Base-by-base conservation (phyloP, 192 early-diverging fungal genomes). In the Coemansia aciculifera region DNA sequence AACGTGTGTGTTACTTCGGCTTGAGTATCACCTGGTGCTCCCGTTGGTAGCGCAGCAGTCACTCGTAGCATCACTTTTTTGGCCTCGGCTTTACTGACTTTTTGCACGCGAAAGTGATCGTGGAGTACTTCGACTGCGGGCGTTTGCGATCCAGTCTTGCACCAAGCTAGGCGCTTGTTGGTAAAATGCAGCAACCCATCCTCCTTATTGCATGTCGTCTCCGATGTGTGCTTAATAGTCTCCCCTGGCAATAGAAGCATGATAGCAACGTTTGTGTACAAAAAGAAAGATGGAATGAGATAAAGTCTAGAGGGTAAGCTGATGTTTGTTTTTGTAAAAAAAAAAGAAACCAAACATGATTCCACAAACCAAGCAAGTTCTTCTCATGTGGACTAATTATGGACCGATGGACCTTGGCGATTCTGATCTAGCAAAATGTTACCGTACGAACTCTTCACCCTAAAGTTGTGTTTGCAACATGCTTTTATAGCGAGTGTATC, bases 1-100 rank as follows among this genome's bases (percentile, higher is more conserved):
- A 83, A 77, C 19, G 83, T 74, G 64, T 87, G 88, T 19, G 62
- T 62, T 38, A 87, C 76, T 34, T 62, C 77, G 52, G 84, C 81
- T 63, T 42, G 67, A 3, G 51, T 66, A n/a, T 82, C 77, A 24
- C 68, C 68, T 4, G 67, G 67, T 0, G 73, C n/a, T 1, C 66
- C 73, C 27, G 83, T 61, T 32, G 52, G 52, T 5, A 43, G 32
- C 17, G 23, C 36, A 0, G 67, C 75, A 7, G 73, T 69, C 19
- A 90, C 71, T 69, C 86, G 84, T n/a, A 90, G 73, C 69, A 88
- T 86, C 12, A 85, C 83, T 38, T 84, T 87, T 15, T 81, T 81
- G 3, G 83, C 57, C 0, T 73, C 76, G 0, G 77, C 83, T 19
- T 77, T 79, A 61, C 71, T 85, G 12, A 88, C 85, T 43, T 73